A percentile compares a stretch with the other conserved stretches of the same genome.
These are phyloP conservation scores for Pharus latifolius DNA, from an alignment of 176 grass and related monocot species.

Conservation along the genomic window DNA sequence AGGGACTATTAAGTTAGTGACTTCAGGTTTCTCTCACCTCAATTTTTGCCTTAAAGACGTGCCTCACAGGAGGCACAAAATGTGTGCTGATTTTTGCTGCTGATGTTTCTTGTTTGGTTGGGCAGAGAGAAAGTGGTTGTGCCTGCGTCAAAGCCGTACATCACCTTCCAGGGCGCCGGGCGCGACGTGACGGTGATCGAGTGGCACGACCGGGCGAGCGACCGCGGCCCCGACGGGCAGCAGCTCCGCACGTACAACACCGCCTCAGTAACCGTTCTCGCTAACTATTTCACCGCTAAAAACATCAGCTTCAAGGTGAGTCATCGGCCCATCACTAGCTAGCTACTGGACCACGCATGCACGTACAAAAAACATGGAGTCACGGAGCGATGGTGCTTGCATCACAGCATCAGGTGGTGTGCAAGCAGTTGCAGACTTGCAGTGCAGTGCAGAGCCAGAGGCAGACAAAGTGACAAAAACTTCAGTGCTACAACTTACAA, in stretches of 20 bases:
- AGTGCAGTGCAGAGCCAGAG: background rate
- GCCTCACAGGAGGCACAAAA: too few relatives aligned
- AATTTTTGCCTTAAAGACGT: background rate
- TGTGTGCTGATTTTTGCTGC: too few relatives aligned
- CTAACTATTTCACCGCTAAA: constrained; percentile 93
- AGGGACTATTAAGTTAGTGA: too few relatives aligned
- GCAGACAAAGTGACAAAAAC: constrained; percentile 20
- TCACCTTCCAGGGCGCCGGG: constrained; percentile 77
- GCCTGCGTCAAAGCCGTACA: constrained; percentile 77
- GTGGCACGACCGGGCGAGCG: constrained; percentile 90
- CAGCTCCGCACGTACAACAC: constrained; percentile 95
- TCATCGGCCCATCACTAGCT: background rate
- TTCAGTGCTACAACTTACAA: constrained; percentile 16
- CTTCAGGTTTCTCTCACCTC: background rate
- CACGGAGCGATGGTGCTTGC: background rate
- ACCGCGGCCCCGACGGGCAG: constrained; percentile 72
- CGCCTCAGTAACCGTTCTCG: constrained; percentile 81
- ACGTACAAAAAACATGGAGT: too few relatives aligned
- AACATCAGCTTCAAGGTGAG: constrained; percentile 99
- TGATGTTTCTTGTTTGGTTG: background rate
- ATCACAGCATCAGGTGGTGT: background rate
- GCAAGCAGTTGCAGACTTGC: background rate
- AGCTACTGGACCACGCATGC: too few relatives aligned
- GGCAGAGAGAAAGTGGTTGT: constrained; percentile 88
- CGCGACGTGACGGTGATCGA: constrained; percentile 72